Evolutionary conservation across 768 basidiomycete species (phyloP), one percentile per base, ranked within the genome.

Genomic region (Neoboletus brunneissimus): DNA sequence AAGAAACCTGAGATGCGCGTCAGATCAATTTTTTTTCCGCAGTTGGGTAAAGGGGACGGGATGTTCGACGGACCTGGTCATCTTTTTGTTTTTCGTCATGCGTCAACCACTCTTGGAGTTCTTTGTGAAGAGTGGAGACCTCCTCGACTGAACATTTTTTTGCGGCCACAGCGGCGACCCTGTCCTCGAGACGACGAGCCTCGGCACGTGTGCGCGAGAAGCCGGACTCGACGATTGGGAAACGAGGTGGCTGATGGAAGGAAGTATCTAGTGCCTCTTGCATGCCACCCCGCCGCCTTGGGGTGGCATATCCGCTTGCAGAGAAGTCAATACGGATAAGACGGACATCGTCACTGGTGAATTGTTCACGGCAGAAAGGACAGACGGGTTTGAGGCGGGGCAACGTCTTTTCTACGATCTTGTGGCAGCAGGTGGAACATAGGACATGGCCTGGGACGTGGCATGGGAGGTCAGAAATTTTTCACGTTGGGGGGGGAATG

Each of bases 121-220:
- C 90, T 67, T 84, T 82, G 74, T 89, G 87, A 60, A 92, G 81
- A 57, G 79, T 75, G 50, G 84, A 82, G 50, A 92, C 88, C 76
- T 92, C 90, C 71, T 91, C 90, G 57, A 92, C 89, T 38, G 88
- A 89, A 75, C 88, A 90, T 80, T 89, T 91, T 82, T 89, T 89
- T 15, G 83, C 81, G 34, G 90, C 90, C 64, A 91, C 85, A 65
- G 80, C 81, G 54, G 85, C 85, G 55, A 92, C 88, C 73, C 84
- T 89, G 73, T 84, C 83, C 73, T 92, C 90, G 54, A 92, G 77
- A 59, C 81, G 75, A 38, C 85, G 85, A 55, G 83, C 85, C 57
- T 88, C 84, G 63, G 64, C 82, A 69, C 65, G 78, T 55, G 69
- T 77, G 73, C 58, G 78, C 67, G 72, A 65, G 49, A 60, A 66